phyloP scores from a whole-genome alignment of 2,329 filamentous ascomycete species.

The Pseudogymnoascus verrucosus region DNA sequence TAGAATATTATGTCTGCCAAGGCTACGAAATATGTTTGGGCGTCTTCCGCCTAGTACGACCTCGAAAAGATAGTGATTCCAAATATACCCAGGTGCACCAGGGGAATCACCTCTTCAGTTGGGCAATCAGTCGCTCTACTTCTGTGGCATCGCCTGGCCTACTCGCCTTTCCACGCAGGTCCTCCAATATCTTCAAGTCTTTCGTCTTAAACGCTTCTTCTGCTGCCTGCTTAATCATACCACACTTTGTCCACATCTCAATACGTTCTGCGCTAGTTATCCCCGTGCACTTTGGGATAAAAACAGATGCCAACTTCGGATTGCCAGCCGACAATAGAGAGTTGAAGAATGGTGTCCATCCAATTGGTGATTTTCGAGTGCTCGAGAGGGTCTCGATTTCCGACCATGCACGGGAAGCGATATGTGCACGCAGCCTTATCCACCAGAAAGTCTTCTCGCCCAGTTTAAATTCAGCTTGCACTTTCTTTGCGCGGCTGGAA shows the following conservation, averaged over 20 bases:
- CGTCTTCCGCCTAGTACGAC: neutral
- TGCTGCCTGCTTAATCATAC: conserved; percentile 77
- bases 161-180: conserved; percentile 65
- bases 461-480: conserved; percentile 88
- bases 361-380: conserved; percentile 78
- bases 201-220: conserved; percentile 83
- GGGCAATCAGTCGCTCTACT: conserved; percentile 68
- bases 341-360: conserved; percentile 97
- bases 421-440: conserved; percentile 74
- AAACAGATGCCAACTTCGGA: conserved; percentile 71
- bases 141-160: conserved; percentile 61
- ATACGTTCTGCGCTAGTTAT: conserved; percentile 55
- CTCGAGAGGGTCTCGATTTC: conserved; percentile 82
- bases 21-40: neutral
- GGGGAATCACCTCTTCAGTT: conserved; percentile 43
- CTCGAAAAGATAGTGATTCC: neutral
- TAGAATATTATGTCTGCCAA: neutral
- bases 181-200: conserved; percentile 66
- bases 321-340: conserved; percentile 84
- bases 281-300: conserved; percentile 79
- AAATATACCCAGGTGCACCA: neutral
- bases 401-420: conserved; percentile 83
- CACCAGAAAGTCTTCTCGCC: conserved; percentile 87
- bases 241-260: conserved; percentile 95
- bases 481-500: conserved; percentile 74